These are phyloP conservation scores for Leccinum longicurvipes DNA, from an alignment of 768 basidiomycete genomes.

Conservation along the genomic window DNA sequence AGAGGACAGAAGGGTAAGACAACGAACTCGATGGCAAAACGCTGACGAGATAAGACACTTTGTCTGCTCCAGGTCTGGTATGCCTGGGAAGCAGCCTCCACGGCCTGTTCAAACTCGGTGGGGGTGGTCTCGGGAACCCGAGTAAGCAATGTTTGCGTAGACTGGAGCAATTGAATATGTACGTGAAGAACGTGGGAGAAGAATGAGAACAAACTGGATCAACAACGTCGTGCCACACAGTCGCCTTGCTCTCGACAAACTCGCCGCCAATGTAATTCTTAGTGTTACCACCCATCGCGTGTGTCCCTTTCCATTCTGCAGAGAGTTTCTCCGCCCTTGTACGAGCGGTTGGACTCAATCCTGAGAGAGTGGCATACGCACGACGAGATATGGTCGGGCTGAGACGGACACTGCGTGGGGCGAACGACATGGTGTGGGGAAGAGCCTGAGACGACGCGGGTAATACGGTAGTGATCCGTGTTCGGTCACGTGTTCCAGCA, in stretches of 20 bases:
- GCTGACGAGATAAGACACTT: constrained; percentile 81
- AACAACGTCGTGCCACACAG: constrained; percentile 79
- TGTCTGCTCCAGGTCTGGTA: constrained; percentile 88
- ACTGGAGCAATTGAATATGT: constrained; percentile 40
- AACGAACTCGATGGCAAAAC: constrained; percentile 85
- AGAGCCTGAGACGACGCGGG: constrained; percentile 7
- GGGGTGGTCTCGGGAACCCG: constrained; percentile 86
- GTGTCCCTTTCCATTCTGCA: constrained; percentile 82
- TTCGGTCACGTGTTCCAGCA: constrained; percentile 15
- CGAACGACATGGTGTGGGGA: constrained; percentile 21
- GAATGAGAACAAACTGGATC: constrained; percentile 68
- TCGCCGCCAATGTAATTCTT: constrained; percentile 92
- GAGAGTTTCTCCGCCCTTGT: constrained; percentile 69
- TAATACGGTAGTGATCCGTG: not conserved
- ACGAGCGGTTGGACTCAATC: constrained; percentile 53
- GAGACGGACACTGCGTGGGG: constrained; percentile 16
- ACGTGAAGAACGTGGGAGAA: not conserved
- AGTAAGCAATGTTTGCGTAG: constrained; percentile 87
- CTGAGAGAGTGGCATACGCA: constrained; percentile 46
- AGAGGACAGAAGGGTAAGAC: not conserved
- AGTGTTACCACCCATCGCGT: constrained; percentile 77
- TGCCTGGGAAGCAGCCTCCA: constrained; percentile 78
- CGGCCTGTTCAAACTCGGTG: constrained; percentile 78
- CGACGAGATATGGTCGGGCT: constrained; percentile 13
- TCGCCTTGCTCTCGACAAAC: constrained; percentile 77